Percentiles rank a stretch among this genome's conserved stretches.
phyloP scores from a whole-genome alignment of 225 moss, liverwort and hornwort genomes.

The Sphagnum contortum region DNA sequence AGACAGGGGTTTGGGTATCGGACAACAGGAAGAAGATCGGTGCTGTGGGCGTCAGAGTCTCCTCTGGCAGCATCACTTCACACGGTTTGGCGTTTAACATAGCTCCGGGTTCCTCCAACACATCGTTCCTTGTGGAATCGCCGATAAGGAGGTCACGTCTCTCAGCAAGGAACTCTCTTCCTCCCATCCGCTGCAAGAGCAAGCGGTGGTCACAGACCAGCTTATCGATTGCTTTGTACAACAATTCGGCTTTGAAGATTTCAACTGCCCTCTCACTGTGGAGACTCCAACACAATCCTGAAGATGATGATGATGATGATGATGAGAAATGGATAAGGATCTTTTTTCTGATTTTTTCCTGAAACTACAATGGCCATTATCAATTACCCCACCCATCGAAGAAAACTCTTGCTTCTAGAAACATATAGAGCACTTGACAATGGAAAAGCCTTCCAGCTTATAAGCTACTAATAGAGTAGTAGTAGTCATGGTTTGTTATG shows the following conservation, averaged over 20 bases:
- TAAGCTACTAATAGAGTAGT: too few species aligned
- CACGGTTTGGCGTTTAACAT: conserved; percentile 93
- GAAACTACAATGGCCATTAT: too few species aligned
- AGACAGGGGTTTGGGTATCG: conserved; percentile 85
- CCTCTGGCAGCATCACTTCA: conserved; percentile 63
- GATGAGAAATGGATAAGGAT: too few species aligned
- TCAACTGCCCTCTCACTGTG: background rate
- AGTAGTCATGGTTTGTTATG: too few species aligned
- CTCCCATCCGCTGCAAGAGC: conserved; percentile 30
- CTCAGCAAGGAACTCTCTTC: conserved; percentile 44
- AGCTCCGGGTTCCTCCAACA: conserved; percentile 53
- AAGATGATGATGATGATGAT: conserved; percentile 1
- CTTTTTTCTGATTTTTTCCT: too few species aligned
- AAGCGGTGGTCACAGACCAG: conserved; percentile 63
- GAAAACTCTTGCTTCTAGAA: too few species aligned
- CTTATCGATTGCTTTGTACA: conserved; percentile 66
- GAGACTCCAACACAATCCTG: conserved; percentile 13
- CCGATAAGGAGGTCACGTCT: conserved; percentile 87
- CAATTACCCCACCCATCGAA: too few species aligned
- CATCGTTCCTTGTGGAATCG: conserved; percentile 83
- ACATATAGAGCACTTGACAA: too few species aligned
- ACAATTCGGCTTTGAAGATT: conserved; percentile 42
- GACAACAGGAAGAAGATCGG: conserved; percentile 64
- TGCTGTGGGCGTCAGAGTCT: conserved; percentile 80
- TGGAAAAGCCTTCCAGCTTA: too few species aligned